Percentiles rank a stretch among this genome's conserved stretches.
phyloP scores from a whole-genome alignment of 805 yeast species.

The Candida patagonica region DNA sequence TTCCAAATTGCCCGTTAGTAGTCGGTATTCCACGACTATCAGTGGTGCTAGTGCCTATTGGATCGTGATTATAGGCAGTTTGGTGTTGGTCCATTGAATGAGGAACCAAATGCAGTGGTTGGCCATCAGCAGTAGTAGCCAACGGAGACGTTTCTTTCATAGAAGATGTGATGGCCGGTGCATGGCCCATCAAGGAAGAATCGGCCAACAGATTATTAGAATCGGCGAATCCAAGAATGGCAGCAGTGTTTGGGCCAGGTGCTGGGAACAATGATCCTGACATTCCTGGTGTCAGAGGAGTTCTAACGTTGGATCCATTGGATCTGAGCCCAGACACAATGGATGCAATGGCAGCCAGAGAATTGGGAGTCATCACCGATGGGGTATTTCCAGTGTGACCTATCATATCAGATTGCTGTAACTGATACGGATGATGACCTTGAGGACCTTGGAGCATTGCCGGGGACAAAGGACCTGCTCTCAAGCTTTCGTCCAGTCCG shows the following conservation, averaged over 20 bases:
- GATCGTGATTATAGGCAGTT: too few relatives aligned
- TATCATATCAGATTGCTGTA: not conserved
- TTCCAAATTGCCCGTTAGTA: too few relatives aligned
- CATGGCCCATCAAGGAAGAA: not conserved
- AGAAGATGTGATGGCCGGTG: too few relatives aligned
- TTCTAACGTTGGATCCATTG: slow-evolving; percentile 30
- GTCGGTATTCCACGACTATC: too few relatives aligned
- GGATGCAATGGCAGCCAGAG: slow-evolving; percentile 2
- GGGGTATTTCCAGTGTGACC: slow-evolving; percentile 3
- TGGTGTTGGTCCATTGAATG: too few relatives aligned
- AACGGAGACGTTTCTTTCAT: too few relatives aligned
- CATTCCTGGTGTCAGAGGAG: slow-evolving; percentile 31
- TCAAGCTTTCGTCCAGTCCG: slow-evolving; percentile 19
- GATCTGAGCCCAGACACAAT: slow-evolving; percentile 4
- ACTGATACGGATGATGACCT: slow-evolving; percentile 8
- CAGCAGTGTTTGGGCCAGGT: slow-evolving; percentile 30
- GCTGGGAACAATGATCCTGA: slow-evolving; percentile 26
- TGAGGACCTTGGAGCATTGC: slow-evolving; percentile 29
- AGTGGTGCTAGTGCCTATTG: too few relatives aligned
- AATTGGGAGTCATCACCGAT: slow-evolving; percentile 3
- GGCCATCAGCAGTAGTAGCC: too few relatives aligned
- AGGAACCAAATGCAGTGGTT: too few relatives aligned
- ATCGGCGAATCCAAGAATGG: slow-evolving; percentile 25
- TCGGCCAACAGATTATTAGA: slow-evolving; percentile 3
- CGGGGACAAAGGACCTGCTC: slow-evolving; percentile 31